Base-by-base conservation (phyloP, 1,284 basidiomycete species). In the Sphagnurus paluster region DNA sequence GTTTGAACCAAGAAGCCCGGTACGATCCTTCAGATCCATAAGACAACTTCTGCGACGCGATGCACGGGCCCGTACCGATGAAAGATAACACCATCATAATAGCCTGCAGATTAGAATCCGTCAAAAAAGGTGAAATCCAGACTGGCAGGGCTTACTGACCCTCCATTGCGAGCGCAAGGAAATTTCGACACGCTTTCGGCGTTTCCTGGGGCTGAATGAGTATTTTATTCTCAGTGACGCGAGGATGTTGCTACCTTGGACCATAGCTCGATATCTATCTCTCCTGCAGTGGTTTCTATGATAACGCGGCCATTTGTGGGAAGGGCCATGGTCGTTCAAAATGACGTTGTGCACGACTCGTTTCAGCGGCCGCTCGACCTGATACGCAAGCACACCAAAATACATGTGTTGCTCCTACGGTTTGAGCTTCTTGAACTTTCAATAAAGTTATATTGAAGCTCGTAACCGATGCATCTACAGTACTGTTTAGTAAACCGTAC, bases 251-350 rank as follows among this genome's bases (percentile, higher is more conserved):
- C 64, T 49, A 87, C 89, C 71, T 92, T 93, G 14, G 91, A 82
- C 93, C 95, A 99, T 44, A 99, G 74, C 63, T 98, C 96, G 38
- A 98, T 85, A 62, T 95, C 93, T 37, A 97, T 86, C 60, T 96
- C 93, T 16, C 93, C 94, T 10, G 82, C 86, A 1, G 93, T 93
- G 0, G 96, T 98, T 52, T 92, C 82, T 38, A 99, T 75, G 32
- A 97, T 82, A 43, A 97, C 88, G 52, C 89, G 84, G 50, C 92
- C 93, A 46, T 84, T 79, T 0, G 92, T 93, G 16, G 92, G 87
- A 35, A 91, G 72, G 21, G 87, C 80, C 87, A 89, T 88, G 24
- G 23, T 24, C 14, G 36, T n/a, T 9, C 3, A 35, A 3, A 24
- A 34, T 13, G 36, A 38, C 16, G 35, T 11, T 21, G 29, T 20